Base-by-base conservation (phyloP, 306 rosid genomes). In the Cicer chorassanicum region DNA sequence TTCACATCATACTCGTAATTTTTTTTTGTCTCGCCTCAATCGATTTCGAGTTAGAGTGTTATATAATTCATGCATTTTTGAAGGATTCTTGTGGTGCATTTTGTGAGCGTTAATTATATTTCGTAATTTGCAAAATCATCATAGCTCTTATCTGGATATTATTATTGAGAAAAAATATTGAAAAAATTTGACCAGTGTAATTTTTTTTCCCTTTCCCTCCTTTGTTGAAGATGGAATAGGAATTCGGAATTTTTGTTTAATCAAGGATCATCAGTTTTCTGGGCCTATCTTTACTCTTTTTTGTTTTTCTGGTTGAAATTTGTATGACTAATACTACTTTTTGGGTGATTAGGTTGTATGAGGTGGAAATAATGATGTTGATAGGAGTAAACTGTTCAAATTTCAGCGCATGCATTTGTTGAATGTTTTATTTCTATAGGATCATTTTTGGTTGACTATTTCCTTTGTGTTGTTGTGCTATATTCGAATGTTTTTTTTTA, bases 321-420 rank as follows among this genome's bases (percentile, higher is more conserved):
- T 65, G 49, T 66, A 21, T 11, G 79, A 65, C 68, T 59, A 57
- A 59, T 36, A 18, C 74, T 57, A 14, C 49, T 69, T 65, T 60
- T 48, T 36, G 40, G 72, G 69, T 66, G 74, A 79, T 79, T 79
- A 82, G 57, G 41, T 68, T 72, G 4, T 65, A 21, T 60, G 56
- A 59, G 80, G 70, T 72, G 67, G 56, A 54, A 66, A 29, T 70
- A 53, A 40, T 82, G 81, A 81, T 82, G 78, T 76, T 72, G 82
- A 78, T 80, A 75, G 85, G 78, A 71, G 78, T 78, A 68, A 62
- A 81, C 83, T 80, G 16, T 81, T 81, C 61, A 76, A 83, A 51
- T 83, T 85, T 84, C 86, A 83, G 86, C 82, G 89, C 85, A 79
- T 86, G 88, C 89, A 67, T 44, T 75, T 64, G 81, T 83, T 84